These are phyloP conservation scores for Hydrangea macrophylla DNA, from an alignment of 148 eudicot species.

Conservation along the genomic window DNA sequence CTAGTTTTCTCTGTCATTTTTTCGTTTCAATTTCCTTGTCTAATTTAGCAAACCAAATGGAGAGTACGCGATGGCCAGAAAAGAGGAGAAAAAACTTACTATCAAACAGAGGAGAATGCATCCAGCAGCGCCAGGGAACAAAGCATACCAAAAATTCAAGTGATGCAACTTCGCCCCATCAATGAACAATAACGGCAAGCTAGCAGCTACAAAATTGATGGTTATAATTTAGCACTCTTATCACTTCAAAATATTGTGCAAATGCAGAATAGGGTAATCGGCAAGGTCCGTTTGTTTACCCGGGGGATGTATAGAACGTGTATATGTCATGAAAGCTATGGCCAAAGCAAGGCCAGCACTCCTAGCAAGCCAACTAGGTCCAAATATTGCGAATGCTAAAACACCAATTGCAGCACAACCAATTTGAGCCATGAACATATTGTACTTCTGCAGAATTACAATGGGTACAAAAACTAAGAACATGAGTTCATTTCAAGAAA, in stretches of 20 bases:
- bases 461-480: not conserved
- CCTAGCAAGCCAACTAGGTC: slow-evolving; percentile 91
- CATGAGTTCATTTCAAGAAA: not conserved
- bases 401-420: slow-evolving; percentile 95
- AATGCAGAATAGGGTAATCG: not conserved
- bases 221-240: not conserved
- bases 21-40: too few species aligned
- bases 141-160: slow-evolving; percentile 78
- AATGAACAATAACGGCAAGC: slow-evolving; percentile 83
- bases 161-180: slow-evolving; percentile 83
- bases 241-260: not conserved
- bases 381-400: slow-evolving; percentile 67
- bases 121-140: slow-evolving; percentile 90
- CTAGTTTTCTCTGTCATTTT: too few species aligned
- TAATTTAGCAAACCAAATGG: not conserved
- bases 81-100: slow-evolving; percentile 44
- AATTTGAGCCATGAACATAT: slow-evolving; percentile 92
- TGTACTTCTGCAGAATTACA: slow-evolving; percentile 72
- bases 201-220: slow-evolving; percentile 62
- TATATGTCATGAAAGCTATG: slow-evolving; percentile 79
- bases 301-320: slow-evolving; percentile 81
- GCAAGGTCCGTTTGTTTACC: slow-evolving; percentile 34
- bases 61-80: not conserved
- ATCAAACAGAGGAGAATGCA: slow-evolving; percentile 72
- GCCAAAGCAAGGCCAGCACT: slow-evolving; percentile 75